A percentile compares a stretch with the other conserved stretches of the same genome.
Conservation (phyloP, 2,329 filamentous ascomycete genomes). For the Bipolaris cookei region DNA sequence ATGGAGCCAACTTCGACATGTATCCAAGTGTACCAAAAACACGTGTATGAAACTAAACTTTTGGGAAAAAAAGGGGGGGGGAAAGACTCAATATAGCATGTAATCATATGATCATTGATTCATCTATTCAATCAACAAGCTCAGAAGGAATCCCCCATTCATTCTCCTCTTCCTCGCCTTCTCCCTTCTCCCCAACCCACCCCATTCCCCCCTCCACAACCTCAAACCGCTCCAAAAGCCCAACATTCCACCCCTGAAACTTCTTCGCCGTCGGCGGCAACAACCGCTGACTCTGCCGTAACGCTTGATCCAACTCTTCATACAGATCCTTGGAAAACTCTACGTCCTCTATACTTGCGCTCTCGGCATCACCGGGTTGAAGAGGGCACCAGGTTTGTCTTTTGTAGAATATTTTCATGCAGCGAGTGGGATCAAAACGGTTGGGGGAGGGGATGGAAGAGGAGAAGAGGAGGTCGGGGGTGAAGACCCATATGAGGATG, state of each 20-base stretch:
- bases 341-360: slow-evolving; percentile 58
- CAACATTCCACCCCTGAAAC: slow-evolving; percentile 72
- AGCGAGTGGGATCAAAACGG: slow-evolving; percentile 53
- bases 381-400: slow-evolving; percentile 31
- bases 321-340: slow-evolving; percentile 61
- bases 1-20: too few species aligned
- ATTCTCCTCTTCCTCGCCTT: background rate
- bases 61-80: too few species aligned
- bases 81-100: too few species aligned
- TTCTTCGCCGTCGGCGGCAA: slow-evolving; percentile 63
- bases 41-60: too few species aligned
- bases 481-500: slow-evolving; percentile 64
- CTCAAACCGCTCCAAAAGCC: slow-evolving; percentile 64
- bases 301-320: slow-evolving; percentile 49
- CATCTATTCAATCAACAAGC: slow-evolving; percentile 8
- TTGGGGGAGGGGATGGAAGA: slow-evolving; percentile 46
- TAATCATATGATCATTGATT: too few species aligned
- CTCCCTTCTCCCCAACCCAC: background rate
- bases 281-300: slow-evolving; percentile 59
- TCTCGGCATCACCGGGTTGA: slow-evolving; percentile 45
- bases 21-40: too few species aligned
- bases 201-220: slow-evolving; percentile 23
- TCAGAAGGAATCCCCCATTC: slow-evolving; percentile 4
- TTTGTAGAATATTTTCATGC: slow-evolving; percentile 65
- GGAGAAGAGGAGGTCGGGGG: slow-evolving; percentile 64